phyloP scores from a whole-genome alignment of 441 rosid species.

The Kokia cookei region DNA sequence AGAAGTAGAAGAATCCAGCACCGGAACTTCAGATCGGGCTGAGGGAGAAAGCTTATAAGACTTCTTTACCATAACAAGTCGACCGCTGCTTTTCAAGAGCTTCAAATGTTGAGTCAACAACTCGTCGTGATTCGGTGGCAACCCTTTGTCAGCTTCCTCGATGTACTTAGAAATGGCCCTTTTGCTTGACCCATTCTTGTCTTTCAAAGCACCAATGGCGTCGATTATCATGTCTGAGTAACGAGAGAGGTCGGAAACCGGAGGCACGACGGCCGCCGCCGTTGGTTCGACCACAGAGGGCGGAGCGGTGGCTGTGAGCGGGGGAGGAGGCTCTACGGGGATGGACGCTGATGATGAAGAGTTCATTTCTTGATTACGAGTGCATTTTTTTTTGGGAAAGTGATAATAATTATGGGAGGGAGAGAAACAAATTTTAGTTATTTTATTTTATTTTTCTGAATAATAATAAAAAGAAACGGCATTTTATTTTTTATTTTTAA shows the following conservation, averaged over 20 bases:
- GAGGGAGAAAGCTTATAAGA: slow-evolving; percentile 44
- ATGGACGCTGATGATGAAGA: slow-evolving; percentile 13
- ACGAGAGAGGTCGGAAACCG: slow-evolving; percentile 31
- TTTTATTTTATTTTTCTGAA: no score
- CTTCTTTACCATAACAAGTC: slow-evolving; percentile 61
- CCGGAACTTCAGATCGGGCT: slow-evolving; percentile 32
- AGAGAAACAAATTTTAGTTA: background rate
- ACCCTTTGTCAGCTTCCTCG: slow-evolving; percentile 37
- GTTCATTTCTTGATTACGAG: slow-evolving; percentile 13
- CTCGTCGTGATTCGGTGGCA: slow-evolving; percentile 50
- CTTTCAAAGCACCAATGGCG: slow-evolving; percentile 69
- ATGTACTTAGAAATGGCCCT: slow-evolving; percentile 68
- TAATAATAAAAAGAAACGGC: no score
- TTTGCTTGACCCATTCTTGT: slow-evolving; percentile 76
- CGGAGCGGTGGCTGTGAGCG: slow-evolving; percentile 9
- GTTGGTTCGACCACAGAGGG: background rate
- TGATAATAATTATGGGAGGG: background rate
- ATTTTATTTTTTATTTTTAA: no score
- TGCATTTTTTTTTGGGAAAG: background rate
- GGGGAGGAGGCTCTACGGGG: slow-evolving; percentile 18
- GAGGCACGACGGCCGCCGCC: slow-evolving; percentile 5
- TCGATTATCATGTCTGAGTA: slow-evolving; percentile 48
- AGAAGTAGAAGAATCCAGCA: background rate
- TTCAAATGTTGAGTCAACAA: slow-evolving; percentile 58
- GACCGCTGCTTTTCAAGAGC: slow-evolving; percentile 52